Evolutionary conservation across 148 eudicot species (phyloP), one percentile per base, ranked within the genome.

Genomic region (Vaccinium darrowii): DNA sequence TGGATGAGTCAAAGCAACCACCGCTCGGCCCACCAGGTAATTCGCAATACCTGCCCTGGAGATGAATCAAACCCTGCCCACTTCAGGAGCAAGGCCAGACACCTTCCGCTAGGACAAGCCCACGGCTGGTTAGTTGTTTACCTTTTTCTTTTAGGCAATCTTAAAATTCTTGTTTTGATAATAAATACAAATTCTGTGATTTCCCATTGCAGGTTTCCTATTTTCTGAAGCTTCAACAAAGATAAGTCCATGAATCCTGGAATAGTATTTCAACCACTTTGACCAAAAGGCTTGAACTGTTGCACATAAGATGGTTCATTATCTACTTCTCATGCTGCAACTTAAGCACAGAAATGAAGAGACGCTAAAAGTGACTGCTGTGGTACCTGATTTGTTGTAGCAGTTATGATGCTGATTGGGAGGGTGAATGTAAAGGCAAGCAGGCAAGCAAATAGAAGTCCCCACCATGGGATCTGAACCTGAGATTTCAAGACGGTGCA

Each of bases 391-490:
- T 96, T 96, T 78, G 99, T 96, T 82, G 99, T 96, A 79, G 99
- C 99, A 82, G 98, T 93, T 81, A 96, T 96, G 88, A 96, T 93
- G 91, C 99, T 96, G 89, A 96, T 92, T 56, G 99, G 99, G 76
- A 96, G 99, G 82, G 99, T 96, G 93, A 96, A 94, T 7, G 87
- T 27, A 60, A 96, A 96, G 56, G 99, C 99, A 30, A 96, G 88
- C 81, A 67, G 88, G 76, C 95, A 90, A 74, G 99, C 98, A 85
- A 96, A 94, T 84, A 96, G 86, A 81, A 96, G 99, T 19, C 92
- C 99, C 99, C 99, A 96, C 99, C 99, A 96, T 82, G 99, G 99
- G 88, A 96, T 89, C 82, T 96, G 99, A 90, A 96, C 90, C 88
- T 96, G 89, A 39, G 92, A 85, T 49, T 92, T 94, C 90, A 94